Base-by-base conservation (phyloP, 2,329 filamentous ascomycete genomes). In the Pezicula radicicola region DNA sequence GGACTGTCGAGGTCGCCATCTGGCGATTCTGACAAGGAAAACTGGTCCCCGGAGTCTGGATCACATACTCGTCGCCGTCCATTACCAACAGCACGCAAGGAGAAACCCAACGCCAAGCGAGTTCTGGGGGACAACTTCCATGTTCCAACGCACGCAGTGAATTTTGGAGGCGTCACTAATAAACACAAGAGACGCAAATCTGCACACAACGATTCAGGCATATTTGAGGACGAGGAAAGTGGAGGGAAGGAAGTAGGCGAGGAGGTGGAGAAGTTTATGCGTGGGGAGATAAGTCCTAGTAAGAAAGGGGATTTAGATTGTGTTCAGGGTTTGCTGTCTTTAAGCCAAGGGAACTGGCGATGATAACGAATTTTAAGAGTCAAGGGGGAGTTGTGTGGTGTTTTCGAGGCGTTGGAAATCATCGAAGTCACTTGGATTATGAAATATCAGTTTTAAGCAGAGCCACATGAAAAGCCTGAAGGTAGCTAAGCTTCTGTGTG, bases 21-120 rank as follows among this genome's bases (percentile, higher is more conserved):
- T 68, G 76, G 83, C 46, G 92, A 96, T 63, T 96, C 91, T 1
- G 93, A 97, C 68, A 97, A 97, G 72, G 93, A 97, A 73, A 97
- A 97, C 66, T 95, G 91, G 80, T 81, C 75, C 64, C 85, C 76
- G 1, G 75, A 76, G 56, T 74, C 76, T 42, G 74, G 71, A 40
- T 75, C 69, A 8, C 73, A 71, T 55, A 62, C 69, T 48, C 69
- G 50, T 40, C 62, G 59, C 7, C 48, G 50, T 41, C 61, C 60
- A 57, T 48, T 63, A 35, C 64, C 67, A 25, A 63, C 67, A 55
- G 60, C 51, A 51, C 55, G 46, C 49, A 62, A 57, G 27, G 63
- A 59, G 13, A 50, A 50, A 39, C 35, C 42, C 27, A 40, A 51
- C 6, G 44, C 59, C 4, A 58, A 59, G 43, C 35, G 56, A 12